phyloP scores from a whole-genome alignment of 805 yeast genomes.

The Pichia exigua region DNA sequence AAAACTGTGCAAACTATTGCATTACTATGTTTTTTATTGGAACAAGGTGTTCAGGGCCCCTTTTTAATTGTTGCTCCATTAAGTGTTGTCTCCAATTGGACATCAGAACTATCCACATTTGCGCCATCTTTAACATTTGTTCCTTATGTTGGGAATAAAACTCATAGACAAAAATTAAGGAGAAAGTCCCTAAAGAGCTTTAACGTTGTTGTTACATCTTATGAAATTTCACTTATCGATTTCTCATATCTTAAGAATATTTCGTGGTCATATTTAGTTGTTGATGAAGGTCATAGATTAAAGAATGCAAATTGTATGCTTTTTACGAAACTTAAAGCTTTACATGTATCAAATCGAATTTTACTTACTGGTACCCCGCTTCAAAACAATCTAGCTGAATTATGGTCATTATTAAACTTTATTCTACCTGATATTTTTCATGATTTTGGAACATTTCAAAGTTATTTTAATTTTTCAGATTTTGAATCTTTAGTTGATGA shows the following conservation, averaged over 20 bases:
- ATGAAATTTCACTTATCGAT: slow-evolving; percentile 73
- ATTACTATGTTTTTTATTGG: slow-evolving; percentile 64
- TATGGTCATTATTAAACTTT: slow-evolving; percentile 89
- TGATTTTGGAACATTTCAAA: slow-evolving; percentile 81
- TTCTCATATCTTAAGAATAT: slow-evolving; percentile 42
- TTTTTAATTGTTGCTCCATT: slow-evolving; percentile 74
- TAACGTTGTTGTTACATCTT: slow-evolving; percentile 68
- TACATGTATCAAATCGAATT: slow-evolving; percentile 63
- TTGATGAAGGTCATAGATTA: slow-evolving; percentile 93
- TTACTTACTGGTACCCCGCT: slow-evolving; percentile 93
- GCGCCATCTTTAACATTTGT: slow-evolving; percentile 62
- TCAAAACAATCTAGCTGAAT: slow-evolving; percentile 82
- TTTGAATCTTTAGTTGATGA: slow-evolving; percentile 34
- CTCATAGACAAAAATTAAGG: slow-evolving; percentile 42
- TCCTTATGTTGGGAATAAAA: slow-evolving; percentile 58
- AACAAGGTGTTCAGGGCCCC: slow-evolving; percentile 72
- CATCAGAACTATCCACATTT: slow-evolving; percentile 58
- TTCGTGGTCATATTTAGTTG: slow-evolving; percentile 77
- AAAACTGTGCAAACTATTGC: slow-evolving; percentile 88
- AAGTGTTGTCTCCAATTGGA: slow-evolving; percentile 85
- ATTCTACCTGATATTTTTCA: slow-evolving; percentile 89
- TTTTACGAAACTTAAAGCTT: slow-evolving; percentile 60
- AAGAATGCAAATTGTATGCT: slow-evolving; percentile 77
- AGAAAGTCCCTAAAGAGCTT: slow-evolving; percentile 19
- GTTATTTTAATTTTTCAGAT: slow-evolving; percentile 85